Percentiles rank a stretch among this genome's conserved stretches.
These are phyloP conservation scores for Anthostomella pinea DNA, from an alignment of 2,329 filamentous ascomycete genomes.

Conservation along the genomic window DNA sequence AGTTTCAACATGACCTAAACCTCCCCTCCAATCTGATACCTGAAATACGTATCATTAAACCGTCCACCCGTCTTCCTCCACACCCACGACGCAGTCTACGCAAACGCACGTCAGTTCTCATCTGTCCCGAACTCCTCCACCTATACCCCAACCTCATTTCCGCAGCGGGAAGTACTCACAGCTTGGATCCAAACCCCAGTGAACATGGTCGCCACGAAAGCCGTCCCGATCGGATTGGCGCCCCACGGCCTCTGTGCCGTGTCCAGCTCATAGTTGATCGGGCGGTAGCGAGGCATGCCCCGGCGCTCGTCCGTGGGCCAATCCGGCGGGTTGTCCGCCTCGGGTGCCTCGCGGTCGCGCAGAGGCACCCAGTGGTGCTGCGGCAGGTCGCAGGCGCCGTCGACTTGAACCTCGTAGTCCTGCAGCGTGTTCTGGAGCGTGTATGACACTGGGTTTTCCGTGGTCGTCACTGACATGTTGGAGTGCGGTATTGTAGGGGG, in stretches of 20 bases:
- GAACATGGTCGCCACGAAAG: conserved; percentile 28
- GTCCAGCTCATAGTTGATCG: conserved; percentile 25
- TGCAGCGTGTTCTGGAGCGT: conserved; percentile 19
- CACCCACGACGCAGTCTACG: conserved; percentile 6
- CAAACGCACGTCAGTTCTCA: background rate
- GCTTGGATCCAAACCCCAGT: conserved; percentile 26
- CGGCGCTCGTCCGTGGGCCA: conserved; percentile 24
- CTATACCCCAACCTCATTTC: background rate
- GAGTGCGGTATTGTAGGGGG: background rate
- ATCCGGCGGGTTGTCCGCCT: conserved; percentile 22
- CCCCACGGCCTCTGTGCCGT: conserved; percentile 23
- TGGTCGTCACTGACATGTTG: conserved; percentile 23
- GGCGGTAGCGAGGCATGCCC: conserved; percentile 27
- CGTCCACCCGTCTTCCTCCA: conserved; percentile 3
- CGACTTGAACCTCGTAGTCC: conserved; percentile 30
- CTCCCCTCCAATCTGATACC: conserved; percentile 7
- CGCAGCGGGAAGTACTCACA: conserved; percentile 18
- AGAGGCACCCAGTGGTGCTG: conserved; percentile 16
- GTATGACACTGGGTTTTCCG: conserved; percentile 22
- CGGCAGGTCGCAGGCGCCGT: conserved; percentile 12
- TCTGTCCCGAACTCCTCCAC: background rate
- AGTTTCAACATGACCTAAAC: no score
- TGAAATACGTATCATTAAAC: conserved; percentile 3
- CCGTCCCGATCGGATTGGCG: conserved; percentile 21
- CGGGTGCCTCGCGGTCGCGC: conserved; percentile 15